Base-by-base conservation (phyloP, 371 early-diverging fungal genomes). In the Lichtheimia corymbifera region DNA sequence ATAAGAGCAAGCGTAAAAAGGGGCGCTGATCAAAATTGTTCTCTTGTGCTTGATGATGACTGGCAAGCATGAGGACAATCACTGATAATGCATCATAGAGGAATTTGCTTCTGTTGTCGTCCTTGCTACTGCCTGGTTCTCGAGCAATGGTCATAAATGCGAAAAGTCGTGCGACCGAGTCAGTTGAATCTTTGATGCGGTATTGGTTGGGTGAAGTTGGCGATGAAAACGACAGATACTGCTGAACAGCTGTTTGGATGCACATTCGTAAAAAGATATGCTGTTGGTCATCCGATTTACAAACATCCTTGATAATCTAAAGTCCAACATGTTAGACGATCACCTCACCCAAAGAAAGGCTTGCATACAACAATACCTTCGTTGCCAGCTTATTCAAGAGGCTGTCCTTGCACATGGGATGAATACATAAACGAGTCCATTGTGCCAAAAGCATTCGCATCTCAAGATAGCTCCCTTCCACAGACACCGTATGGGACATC, bases 401-500 rank as follows among this genome's bases (percentile, higher is more conserved):
- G 35, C 86, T 83, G 45, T 93, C 93, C 43, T 78, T 88, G 7
- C 91, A 88, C 28, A 90, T 78, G 1, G 94, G 91, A 63, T 91
- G 90, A 55, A 92, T 84, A 62, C 84, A 93, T 28, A 94, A 69
- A n/a, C 92, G 86, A 4, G 93, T 83, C 98, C 98, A 97, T 63
- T 96, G 95, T 4, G 84, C 80, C 71, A 93, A 89, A 25, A 89
- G 64, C 55, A 86, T 79, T 0, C 83, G 83, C 15, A 91, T 72
- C 64, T 89, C 87, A 54, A 92, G 80, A 49, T 89, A 70, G 61
- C 90, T 62, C 50, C 80, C 63, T 20, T 58, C 47, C 15, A 71
- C 68, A 58, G 62, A 50, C 17, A 79, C 79, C 30, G 74, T 67
- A 13, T 66, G 61, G 3, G 18, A 40, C 17, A 81, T 79, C 42